phyloP scores from a whole-genome alignment of 2,329 filamentous ascomycete species.

The Aschersonia sp. region DNA sequence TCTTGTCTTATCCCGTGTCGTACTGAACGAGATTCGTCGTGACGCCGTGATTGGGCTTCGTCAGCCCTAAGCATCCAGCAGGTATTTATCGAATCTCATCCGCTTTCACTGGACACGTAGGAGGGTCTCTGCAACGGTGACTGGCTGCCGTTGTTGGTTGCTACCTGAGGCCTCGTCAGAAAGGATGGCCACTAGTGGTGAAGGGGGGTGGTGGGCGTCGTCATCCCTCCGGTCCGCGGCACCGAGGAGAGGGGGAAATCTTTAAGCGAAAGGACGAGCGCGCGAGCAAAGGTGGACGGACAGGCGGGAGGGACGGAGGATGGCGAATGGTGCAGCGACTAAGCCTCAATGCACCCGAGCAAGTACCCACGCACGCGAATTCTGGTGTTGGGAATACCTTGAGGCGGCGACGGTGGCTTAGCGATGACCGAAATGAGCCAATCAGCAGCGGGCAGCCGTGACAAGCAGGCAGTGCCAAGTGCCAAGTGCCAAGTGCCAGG shows the following conservation, averaged over 20 bases:
- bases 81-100: not conserved
- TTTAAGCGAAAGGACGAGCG: not conserved
- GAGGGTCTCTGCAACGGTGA: not conserved
- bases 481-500: constrained; percentile 1
- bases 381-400: no score
- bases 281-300: not conserved
- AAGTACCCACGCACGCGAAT: no score
- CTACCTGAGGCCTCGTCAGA: not conserved
- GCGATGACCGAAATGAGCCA: not conserved
- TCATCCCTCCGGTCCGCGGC: not conserved
- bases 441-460: not conserved
- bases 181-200: not conserved
- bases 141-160: not conserved
- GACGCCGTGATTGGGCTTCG: not conserved
- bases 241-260: not conserved
- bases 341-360: not conserved
- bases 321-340: not conserved
- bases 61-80: not conserved
- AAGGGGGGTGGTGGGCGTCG: not conserved
- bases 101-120: not conserved
- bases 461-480: not conserved
- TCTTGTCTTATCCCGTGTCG: no score
- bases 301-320: not conserved
- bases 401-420: not conserved
- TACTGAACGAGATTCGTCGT: not conserved